A percentile compares a stretch with the other conserved stretches of the same genome.
Evolutionary conservation across 148 eudicot species (phyloP).

Genomic region (Chenopodium berlandieri): DNA sequence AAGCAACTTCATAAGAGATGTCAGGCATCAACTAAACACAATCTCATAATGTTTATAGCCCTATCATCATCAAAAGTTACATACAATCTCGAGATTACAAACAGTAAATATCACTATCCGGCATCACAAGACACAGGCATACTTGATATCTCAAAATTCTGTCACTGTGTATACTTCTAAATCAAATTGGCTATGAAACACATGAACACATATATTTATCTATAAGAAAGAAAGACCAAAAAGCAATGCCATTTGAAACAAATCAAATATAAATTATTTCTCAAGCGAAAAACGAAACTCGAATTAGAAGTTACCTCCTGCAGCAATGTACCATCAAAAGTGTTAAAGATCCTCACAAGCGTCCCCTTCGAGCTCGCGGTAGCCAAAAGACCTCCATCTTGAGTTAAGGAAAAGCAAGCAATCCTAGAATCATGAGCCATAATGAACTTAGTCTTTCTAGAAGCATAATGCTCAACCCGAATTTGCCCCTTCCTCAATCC

Average conservation of each 20-base stretch:
- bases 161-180: background rate
- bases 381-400: slow-evolving; percentile 70
- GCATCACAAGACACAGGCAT: background rate
- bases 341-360: slow-evolving; percentile 66
- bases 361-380: slow-evolving; percentile 85
- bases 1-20: background rate
- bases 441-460: slow-evolving; percentile 77
- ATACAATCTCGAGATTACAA: no score
- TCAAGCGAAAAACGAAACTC: background rate
- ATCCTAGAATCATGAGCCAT: slow-evolving; percentile 93
- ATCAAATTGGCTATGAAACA: background rate
- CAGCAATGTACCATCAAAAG: slow-evolving; percentile 64
- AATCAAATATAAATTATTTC: no score
- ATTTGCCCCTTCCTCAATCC: slow-evolving; percentile 88
- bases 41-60: background rate
- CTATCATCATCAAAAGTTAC: background rate
- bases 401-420: slow-evolving; percentile 68
- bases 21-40: background rate
- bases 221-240: background rate
- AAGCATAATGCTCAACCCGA: slow-evolving; percentile 77
- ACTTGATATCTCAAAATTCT: background rate
- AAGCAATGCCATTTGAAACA: background rate
- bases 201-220: background rate
- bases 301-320: slow-evolving; percentile 51
- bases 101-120: background rate